These are phyloP conservation scores for Leptographium procerum DNA, from an alignment of 2,329 filamentous ascomycete genomes.

Conservation along the genomic window DNA sequence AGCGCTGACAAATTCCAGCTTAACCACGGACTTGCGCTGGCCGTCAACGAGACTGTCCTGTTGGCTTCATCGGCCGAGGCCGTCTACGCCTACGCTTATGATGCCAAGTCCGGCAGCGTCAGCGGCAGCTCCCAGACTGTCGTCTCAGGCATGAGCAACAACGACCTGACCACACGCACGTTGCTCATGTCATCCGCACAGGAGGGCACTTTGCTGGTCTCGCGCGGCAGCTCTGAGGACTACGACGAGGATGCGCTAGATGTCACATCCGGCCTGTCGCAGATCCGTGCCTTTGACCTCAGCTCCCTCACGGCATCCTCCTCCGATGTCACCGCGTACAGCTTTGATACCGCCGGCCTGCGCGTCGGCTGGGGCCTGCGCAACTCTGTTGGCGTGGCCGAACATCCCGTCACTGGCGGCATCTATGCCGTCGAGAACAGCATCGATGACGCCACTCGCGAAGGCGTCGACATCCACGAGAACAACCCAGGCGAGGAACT, in stretches of 20 bases:
- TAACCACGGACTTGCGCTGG: slow-evolving; percentile 45
- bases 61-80: slow-evolving; percentile 45
- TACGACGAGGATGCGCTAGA: slow-evolving; percentile 44
- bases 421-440: slow-evolving; percentile 19
- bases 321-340: slow-evolving; percentile 18
- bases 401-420: slow-evolving; percentile 20
- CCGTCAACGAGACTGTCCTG: slow-evolving; percentile 38
- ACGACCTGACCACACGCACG: slow-evolving; percentile 52
- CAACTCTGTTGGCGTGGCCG: slow-evolving; percentile 57
- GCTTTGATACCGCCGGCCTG: slow-evolving; percentile 33
- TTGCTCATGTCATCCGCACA: slow-evolving; percentile 45
- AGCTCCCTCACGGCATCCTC: slow-evolving; percentile 3
- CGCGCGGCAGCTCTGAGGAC: slow-evolving; percentile 52
- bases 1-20: slow-evolving; percentile 24
- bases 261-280: slow-evolving; percentile 46
- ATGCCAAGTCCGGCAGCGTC: slow-evolving; percentile 38
- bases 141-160: slow-evolving; percentile 49
- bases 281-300: slow-evolving; percentile 49
- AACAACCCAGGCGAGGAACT: slow-evolving; percentile 62
- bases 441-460: slow-evolving; percentile 34
- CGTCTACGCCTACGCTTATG: slow-evolving; percentile 57
- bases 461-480: slow-evolving; percentile 45
- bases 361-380: slow-evolving; percentile 53
- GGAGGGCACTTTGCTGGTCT: slow-evolving; percentile 41
- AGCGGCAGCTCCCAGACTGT: slow-evolving; percentile 33